These are phyloP conservation scores for Neonectria hederae DNA, from an alignment of 2,329 filamentous ascomycete species.

Conservation along the genomic window DNA sequence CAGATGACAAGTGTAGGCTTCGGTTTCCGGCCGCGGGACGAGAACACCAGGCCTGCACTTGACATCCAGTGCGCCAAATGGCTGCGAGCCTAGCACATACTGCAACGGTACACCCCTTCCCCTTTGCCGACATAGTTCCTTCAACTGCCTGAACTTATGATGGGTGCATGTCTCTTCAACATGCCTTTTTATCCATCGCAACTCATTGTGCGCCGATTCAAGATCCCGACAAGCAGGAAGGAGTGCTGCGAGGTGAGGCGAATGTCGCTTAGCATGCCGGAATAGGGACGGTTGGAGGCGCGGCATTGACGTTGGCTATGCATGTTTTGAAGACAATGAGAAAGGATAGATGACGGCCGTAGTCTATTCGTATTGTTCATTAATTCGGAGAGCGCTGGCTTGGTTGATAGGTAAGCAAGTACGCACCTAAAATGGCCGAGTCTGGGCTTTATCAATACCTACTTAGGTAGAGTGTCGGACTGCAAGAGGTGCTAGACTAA, in stretches of 20 bases:
- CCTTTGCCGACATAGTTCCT: constrained; percentile 58
- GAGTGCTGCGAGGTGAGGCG: constrained; percentile 66
- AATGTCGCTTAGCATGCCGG: constrained; percentile 61
- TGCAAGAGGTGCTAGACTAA: constrained; percentile 1
- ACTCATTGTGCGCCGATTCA: constrained; percentile 71
- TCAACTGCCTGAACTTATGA: constrained; percentile 40
- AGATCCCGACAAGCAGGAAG: constrained; percentile 72
- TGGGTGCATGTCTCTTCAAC: constrained; percentile 47
- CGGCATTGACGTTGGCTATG: constrained; percentile 60
- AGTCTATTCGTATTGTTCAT: not conserved
- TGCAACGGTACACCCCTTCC: constrained; percentile 80
- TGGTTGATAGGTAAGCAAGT: not conserved
- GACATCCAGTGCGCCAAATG: constrained; percentile 86
- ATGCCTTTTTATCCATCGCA: constrained; percentile 77
- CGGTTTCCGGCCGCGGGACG: constrained; percentile 84
- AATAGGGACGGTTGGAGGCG: constrained; percentile 69
- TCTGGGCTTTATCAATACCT: not conserved
- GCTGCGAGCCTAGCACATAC: constrained; percentile 88
- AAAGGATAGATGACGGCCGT: not conserved
- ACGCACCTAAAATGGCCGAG: not conserved
- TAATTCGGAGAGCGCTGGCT: not conserved
- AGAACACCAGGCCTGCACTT: constrained; percentile 80
- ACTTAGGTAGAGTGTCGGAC: not conserved
- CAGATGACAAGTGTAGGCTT: constrained; percentile 70
- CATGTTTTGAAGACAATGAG: constrained; percentile 25